Base-by-base conservation (phyloP, 345 rosid species). In the Lepidium aucheri region DNA sequence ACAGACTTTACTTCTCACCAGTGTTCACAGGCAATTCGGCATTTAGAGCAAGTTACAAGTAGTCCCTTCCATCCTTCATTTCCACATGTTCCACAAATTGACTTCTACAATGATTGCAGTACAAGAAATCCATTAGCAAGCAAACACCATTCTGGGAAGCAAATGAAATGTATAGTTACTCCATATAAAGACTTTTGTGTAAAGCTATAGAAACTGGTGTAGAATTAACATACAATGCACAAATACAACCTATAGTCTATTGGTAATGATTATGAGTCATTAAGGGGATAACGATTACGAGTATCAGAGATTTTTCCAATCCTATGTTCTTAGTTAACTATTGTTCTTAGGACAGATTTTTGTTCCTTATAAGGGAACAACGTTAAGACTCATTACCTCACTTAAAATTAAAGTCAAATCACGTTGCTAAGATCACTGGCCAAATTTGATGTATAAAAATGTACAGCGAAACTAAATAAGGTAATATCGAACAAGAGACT, bases 71-170 rank as follows among this genome's bases (percentile, higher is more conserved):
- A 60, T 52, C 79, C 87, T 75, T 58, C 43, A 58, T 10, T 14
- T 62, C 87, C 93, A 54, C 90, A 83, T 43, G 51, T 72, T 33
- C 76, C 65, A 59, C 91, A 85, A 4, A 41, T 12, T 30, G 63
- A 46, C 40, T 17, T 74, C 89, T 81, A 67, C 46, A n/a, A 63
- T 7, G 10, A 51, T 52, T 59, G 50, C 40, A 57, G 11, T 8
- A 26, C 26, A 73, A 53, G 38, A 73, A 49, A 64, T 32, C 4
- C 64, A 63, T 63, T 52, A 63, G 36, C 64, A 63, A 71, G 40
- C 14, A 57, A 32, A 52, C 7, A 65, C 41, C 16, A 42, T 30
- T 4, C 49, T 51, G 14, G 28, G 28, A 54, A 56, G 60, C 60
- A 60, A 53, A 61, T 32, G n/a, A 61, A 26, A 42, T 34, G 39